Conservation (phyloP, 306 rosid species). For the Calophaca sinica region DNA sequence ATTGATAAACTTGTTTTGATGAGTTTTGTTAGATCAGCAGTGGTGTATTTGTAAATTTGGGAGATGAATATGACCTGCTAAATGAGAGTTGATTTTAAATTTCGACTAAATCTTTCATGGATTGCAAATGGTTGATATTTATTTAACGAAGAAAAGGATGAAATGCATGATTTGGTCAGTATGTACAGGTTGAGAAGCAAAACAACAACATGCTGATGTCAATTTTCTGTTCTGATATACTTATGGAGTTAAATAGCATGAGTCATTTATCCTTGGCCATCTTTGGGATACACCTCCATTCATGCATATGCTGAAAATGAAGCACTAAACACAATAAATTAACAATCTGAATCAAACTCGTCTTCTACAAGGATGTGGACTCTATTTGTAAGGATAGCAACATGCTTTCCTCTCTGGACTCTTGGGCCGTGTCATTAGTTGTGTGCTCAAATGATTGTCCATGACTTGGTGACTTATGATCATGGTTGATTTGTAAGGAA, state of each 20-base stretch:
- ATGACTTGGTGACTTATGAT: background rate
- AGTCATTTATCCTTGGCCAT: background rate
- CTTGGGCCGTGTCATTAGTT: conserved; percentile 23
- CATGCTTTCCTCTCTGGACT: conserved; percentile 45
- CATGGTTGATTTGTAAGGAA: conserved; percentile 40
- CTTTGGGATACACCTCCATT: background rate
- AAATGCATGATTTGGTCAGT: background rate
- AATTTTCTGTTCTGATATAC: background rate
- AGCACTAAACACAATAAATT: background rate
- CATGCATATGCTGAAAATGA: conserved; percentile 8
- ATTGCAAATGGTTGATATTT: background rate
- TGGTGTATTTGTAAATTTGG: background rate
- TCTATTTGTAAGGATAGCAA: conserved; percentile 38
- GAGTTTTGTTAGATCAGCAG: background rate
- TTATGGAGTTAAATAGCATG: background rate
- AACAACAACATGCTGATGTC: background rate
- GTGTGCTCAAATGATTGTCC: background rate
- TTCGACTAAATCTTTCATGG: background rate
- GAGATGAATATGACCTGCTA: background rate
- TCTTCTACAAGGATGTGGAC: conserved; percentile 35
- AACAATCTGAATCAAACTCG: background rate
- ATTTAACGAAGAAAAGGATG: background rate
- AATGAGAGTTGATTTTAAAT: background rate
- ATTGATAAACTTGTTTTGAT: background rate
- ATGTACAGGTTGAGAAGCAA: background rate